Conservation (phyloP, 345 rosid species). For the Conringia planisiliqua region DNA sequence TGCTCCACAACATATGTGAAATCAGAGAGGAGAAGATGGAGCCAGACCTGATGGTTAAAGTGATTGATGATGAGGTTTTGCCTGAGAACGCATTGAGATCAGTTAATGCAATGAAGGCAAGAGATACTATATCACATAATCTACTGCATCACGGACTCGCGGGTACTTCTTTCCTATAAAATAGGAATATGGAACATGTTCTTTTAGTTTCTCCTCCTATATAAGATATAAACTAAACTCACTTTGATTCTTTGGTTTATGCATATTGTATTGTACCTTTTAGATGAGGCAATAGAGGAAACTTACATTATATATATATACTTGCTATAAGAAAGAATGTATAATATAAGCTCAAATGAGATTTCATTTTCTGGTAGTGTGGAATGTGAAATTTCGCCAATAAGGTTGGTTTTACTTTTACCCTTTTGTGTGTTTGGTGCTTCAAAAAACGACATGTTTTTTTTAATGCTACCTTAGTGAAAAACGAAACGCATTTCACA, state of each 20-base stretch:
- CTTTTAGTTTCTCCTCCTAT: not conserved
- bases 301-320: conserved; percentile 12
- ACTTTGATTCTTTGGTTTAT: conserved; percentile 36
- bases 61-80: conserved; percentile 66
- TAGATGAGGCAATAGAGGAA: conserved; percentile 25
- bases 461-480: not conserved
- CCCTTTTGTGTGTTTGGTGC: not conserved
- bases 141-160: conserved; percentile 72
- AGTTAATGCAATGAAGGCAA: conserved; percentile 49
- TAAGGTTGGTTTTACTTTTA: not conserved
- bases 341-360: conserved; percentile 1
- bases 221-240: not conserved
- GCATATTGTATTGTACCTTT: conserved; percentile 26
- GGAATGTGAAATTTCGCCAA: not conserved
- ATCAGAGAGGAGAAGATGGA: conserved; percentile 51
- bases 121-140: conserved; percentile 72
- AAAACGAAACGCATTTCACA: not conserved
- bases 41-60: conserved; percentile 40
- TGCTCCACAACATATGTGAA: conserved; percentile 75
- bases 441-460: not conserved
- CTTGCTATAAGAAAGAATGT: not conserved
- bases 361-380: not conserved
- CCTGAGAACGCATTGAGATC: conserved; percentile 59
- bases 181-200: conserved; percentile 1
- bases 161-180: conserved; percentile 59